Base-by-base conservation (phyloP, 768 basidiomycete species). In the Mycena indigotica region DNA sequence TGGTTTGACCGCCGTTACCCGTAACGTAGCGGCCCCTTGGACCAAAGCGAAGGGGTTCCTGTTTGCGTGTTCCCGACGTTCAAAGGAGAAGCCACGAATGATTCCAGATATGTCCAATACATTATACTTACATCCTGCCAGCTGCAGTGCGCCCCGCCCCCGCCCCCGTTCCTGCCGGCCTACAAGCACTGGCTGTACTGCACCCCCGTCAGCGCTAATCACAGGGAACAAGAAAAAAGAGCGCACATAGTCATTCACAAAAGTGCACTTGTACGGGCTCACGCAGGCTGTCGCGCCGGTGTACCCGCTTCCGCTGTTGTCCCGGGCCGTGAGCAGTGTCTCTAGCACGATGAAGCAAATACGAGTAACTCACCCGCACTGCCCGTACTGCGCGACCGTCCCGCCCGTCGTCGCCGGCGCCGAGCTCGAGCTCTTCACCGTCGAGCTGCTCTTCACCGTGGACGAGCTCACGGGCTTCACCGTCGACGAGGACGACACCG, bases 301-400 rank as follows among this genome's bases (percentile, higher is more conserved):
- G 19, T 61, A 64, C 5, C 63, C 55, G 26, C 19, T 17, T 28
- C 30, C n/a, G 15, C 19, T 28, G 35, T 12, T 39, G 12, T 12
- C 12, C n/a, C 35, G 12, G 12, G 12, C 44, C 12, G n/a, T 10
- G 10, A n/a, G 10, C 35, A 38, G 35, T n/a, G 12, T 38, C n/a
- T n/a, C 12, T n/a, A 38, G 23, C 6, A 26, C 3, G 39, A 35
- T 17, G n/a, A 17, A 13, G 2, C 12, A 25, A 45, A 19, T 23
- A 55, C 52, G 53, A 24, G n/a, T 15, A 13, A 3, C 58, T 50
- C 5, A 53, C 58, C 44, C 44, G 13, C 77, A 78, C 57, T 79
- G 77, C 3, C 73, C 80, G 28, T 74, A 81, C 8, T 78, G 76
- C 3, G 70, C 66, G 21, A 74, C 77, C 28, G 72, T 73, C 4